These are phyloP conservation scores for Coemansia sp. DNA, from an alignment of 192 early-diverging fungal species.

Conservation along the genomic window DNA sequence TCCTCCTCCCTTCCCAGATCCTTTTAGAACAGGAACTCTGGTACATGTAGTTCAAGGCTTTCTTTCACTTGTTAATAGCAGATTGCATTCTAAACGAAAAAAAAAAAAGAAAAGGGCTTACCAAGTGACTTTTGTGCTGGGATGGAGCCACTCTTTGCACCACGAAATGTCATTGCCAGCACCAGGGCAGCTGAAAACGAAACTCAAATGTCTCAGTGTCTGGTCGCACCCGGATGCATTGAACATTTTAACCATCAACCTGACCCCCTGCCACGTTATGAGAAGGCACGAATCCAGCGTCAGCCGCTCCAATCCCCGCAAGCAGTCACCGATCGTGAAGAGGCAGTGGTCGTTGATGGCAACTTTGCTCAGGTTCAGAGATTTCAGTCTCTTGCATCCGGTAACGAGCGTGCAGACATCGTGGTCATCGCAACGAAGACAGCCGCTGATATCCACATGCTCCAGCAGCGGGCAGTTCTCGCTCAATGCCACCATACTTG, in stretches of 20 bases:
- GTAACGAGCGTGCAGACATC: conserved; percentile 30
- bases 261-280: conserved; percentile 33
- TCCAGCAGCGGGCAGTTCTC: conserved; percentile 20
- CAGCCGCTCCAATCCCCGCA: conserved; percentile 23
- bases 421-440: conserved; percentile 15
- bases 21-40: too few relatives aligned
- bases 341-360: conserved; percentile 23
- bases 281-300: conserved; percentile 24
- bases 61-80: too few relatives aligned
- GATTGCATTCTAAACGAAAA: conserved; percentile 1
- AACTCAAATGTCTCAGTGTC: conserved; percentile 27
- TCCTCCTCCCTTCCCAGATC: neutral
- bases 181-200: conserved; percentile 12
- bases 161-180: conserved; percentile 19
- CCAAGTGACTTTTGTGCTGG: conserved; percentile 15
- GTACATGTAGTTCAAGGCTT: too few relatives aligned
- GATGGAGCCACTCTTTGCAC: conserved; percentile 30
- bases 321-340: conserved; percentile 21
- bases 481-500: conserved; percentile 19
- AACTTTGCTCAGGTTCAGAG: conserved; percentile 23
- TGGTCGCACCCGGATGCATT: conserved; percentile 34
- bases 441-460: conserved; percentile 28
- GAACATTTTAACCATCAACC: conserved; percentile 14
- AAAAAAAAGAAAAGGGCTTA: neutral
- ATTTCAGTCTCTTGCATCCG: conserved; percentile 14